Evolutionary conservation across 1,284 basidiomycete genomes (phyloP).

Genomic region (Apiotrichum siamense): DNA sequence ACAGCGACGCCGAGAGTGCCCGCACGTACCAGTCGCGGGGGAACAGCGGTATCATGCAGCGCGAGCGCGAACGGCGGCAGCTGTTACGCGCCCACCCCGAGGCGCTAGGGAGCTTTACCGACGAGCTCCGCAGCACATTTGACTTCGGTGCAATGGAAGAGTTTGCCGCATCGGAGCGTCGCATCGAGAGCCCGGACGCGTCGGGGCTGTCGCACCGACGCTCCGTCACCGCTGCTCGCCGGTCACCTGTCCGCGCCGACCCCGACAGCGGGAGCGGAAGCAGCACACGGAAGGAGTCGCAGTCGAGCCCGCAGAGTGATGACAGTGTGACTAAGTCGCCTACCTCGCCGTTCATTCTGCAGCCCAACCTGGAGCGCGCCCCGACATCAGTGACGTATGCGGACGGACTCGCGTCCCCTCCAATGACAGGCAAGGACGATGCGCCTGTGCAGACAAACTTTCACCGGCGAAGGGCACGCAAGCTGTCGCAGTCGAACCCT

Average conservation of each 20-base stretch:
- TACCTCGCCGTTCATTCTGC: neutral
- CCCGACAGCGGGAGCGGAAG: constrained; percentile 5
- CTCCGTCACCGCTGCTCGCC: neutral
- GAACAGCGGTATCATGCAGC: neutral
- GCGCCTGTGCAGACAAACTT: constrained; percentile 34
- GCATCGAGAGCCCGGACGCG: constrained; percentile 2
- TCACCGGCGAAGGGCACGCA: constrained; percentile 61
- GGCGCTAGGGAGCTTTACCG: neutral
- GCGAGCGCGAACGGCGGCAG: neutral
- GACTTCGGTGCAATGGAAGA: constrained; percentile 75
- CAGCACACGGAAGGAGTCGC: constrained; percentile 9
- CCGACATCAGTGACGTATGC: constrained; percentile 26
- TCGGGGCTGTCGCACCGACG: neutral
- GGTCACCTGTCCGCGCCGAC: neutral
- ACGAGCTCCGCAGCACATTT: constrained; percentile 50
- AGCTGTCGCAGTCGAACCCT: constrained; percentile 71
- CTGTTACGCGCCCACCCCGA: neutral
- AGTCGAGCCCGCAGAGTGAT: neutral
- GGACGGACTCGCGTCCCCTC: constrained; percentile 22
- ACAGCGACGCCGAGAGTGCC: constrained; percentile 5
- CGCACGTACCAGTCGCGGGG: constrained; percentile 6
- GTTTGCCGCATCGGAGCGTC: constrained; percentile 68
- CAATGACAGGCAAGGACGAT: constrained; percentile 16
- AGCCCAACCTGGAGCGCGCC: constrained; percentile 10
- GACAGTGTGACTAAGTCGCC: constrained; percentile 1